phyloP scores from a whole-genome alignment of 768 basidiomycete species.

The Bullera alba region DNA sequence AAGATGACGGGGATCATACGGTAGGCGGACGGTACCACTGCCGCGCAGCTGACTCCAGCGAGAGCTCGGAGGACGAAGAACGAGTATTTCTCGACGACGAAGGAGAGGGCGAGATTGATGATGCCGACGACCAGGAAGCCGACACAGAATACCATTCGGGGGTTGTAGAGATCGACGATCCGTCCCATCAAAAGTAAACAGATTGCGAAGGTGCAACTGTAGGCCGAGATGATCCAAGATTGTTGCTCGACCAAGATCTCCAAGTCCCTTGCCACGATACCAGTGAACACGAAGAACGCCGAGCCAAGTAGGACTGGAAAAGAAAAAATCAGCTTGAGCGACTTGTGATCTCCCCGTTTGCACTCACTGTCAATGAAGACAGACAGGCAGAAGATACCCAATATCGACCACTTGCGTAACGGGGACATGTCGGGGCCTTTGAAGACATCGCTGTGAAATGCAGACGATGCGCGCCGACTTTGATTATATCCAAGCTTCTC shows the following conservation, averaged over 20 bases:
- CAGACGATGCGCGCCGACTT: too few relatives aligned
- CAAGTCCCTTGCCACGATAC: not conserved
- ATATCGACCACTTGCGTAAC: too few relatives aligned
- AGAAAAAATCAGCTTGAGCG: too few relatives aligned
- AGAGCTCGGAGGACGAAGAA: slow-evolving; percentile 14
- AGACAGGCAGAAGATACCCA: too few relatives aligned
- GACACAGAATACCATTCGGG: not conserved
- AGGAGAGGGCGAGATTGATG: slow-evolving; percentile 3
- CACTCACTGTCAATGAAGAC: too few relatives aligned
- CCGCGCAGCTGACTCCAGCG: slow-evolving; percentile 6
- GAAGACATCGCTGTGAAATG: too few relatives aligned
- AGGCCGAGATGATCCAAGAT: slow-evolving; percentile 4
- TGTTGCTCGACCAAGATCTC: not conserved
- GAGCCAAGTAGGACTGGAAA: not conserved
- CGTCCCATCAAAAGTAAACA: slow-evolving; percentile 6
- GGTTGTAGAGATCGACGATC: slow-evolving; percentile 5
- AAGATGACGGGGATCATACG: slow-evolving; percentile 1
- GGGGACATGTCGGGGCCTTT: too few relatives aligned
- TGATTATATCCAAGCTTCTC: too few relatives aligned
- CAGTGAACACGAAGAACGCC: not conserved
- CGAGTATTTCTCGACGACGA: slow-evolving; percentile 6
- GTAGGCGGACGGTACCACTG: slow-evolving; percentile 4
- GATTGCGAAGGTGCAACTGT: slow-evolving; percentile 3
- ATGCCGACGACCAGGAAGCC: slow-evolving; percentile 7
- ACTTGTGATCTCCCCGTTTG: too few relatives aligned